Evolutionary conservation across 768 basidiomycete genomes (phyloP).

Genomic region (Panellus pusillus): DNA sequence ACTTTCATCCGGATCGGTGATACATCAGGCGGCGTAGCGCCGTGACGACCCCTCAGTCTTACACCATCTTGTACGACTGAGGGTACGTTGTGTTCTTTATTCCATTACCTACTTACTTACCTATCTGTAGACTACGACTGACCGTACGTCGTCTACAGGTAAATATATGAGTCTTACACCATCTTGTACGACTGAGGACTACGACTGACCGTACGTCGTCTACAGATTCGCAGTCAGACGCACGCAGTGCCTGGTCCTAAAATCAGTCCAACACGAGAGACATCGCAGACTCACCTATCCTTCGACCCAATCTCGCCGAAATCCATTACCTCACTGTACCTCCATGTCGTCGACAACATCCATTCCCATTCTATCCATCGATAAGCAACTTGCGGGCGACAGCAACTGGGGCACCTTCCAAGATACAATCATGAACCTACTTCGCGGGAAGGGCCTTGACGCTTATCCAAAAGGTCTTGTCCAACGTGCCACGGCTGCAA

Average conservation of each 20-base stretch:
- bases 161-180: no score
- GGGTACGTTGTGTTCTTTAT: no score
- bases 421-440: background rate
- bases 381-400: constrained; percentile 2
- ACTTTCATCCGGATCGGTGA: no score
- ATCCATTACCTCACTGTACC: background rate
- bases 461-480: background rate
- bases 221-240: constrained; percentile 12
- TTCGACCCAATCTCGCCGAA: background rate
- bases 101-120: no score
- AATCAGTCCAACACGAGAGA: background rate
- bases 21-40: no score
- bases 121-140: background rate
- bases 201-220: no score
- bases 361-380: background rate
- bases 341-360: background rate
- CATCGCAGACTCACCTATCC: background rate
- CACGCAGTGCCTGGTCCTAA: background rate
- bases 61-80: no score
- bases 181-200: no score
- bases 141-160: no score
- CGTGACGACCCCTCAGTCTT: no score
- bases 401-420: background rate
- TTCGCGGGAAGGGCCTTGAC: background rate
- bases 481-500: background rate